Evolutionary conservation across 2,329 filamentous ascomycete genomes (phyloP), one percentile per base, ranked within the genome.

Genomic region (Thielaviopsis cerberus): DNA sequence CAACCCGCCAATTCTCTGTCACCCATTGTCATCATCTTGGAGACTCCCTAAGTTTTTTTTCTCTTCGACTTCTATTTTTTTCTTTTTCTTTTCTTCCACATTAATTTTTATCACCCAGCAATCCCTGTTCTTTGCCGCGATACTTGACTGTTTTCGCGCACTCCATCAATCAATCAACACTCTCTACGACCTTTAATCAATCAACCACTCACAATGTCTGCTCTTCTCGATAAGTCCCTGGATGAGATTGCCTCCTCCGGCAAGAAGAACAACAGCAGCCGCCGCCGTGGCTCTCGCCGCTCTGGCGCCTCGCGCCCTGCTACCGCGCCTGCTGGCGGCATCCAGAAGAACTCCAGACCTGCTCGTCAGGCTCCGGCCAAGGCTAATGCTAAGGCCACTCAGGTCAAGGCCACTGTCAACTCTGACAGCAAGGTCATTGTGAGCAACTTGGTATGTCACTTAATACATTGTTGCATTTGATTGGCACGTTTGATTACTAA

Each of bases 371-470:
- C 74, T 61, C 73, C 75, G 53, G 75, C 76, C 65, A 82, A 83
- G 73, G 74, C 79, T 61, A 53, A 41, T 34, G 24, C 41, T 3
- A 57, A 58, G 52, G 53, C 54, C 17, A 74, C 77, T 50, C 81
- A 86, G 62, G 79, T 80, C 65, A 86, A 83, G 69, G 79, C 79
- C 59, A 73, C 76, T 64, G 71, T 73, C 62, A 75, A 76, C 66
- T 82, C 81, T 67, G 88, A 94, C 65, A 94, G 88, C 79, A 97
- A 96, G 76, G 91, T 97, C 74, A 87, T 95, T 73, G 91, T 98
- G 74, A 95, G 88, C 84, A 94, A 94, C 77, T 80, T 98, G 79
- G 90, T 96, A 85, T 73, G 89, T 65, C 11, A 53, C 17, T 27
- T 23, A 7, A 8, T 22, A 20, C 15, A 37, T 25, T 22, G 2